A percentile compares a stretch with the other conserved stretches of the same genome.
Evolutionary conservation across 257 asterid species (phyloP).

Genomic region (Fraxinus cuspidata): DNA sequence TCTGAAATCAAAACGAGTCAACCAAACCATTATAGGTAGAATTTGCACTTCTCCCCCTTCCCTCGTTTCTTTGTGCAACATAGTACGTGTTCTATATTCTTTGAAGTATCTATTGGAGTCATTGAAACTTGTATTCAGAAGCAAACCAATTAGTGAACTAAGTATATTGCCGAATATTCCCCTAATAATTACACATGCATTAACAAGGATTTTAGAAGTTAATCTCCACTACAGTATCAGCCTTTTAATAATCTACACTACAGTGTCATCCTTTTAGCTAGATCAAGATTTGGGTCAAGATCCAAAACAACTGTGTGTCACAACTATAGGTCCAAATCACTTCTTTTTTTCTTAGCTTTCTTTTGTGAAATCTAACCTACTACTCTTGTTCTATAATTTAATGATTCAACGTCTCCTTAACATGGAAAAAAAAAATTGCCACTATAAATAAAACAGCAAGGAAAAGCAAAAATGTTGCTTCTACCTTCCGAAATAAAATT

Average conservation of each 20-base stretch:
- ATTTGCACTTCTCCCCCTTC: not conserved
- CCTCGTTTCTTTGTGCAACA: not conserved
- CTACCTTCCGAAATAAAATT: not conserved
- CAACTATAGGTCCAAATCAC: not conserved
- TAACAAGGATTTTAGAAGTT: not conserved
- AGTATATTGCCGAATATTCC: not conserved
- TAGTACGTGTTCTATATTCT: not conserved
- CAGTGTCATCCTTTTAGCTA: slow-evolving; percentile 1
- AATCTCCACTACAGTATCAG: too few relatives aligned
- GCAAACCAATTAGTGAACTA: not conserved
- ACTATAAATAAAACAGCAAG: not conserved
- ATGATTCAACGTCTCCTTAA: not conserved
- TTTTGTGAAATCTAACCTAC: not conserved
- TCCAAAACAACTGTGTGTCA: not conserved
- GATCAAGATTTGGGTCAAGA: slow-evolving; percentile 2
- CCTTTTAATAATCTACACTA: not conserved
- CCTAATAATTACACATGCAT: not conserved
- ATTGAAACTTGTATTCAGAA: not conserved
- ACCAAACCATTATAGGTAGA: not conserved
- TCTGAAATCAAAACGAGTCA: not conserved
- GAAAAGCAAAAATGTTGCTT: not conserved
- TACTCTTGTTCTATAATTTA: slow-evolving; percentile 4
- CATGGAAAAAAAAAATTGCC: not conserved
- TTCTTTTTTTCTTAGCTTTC: not conserved
- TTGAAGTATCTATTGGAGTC: too few relatives aligned